Percentiles rank a stretch among this genome's conserved stretches.
These are phyloP conservation scores for Candida stauntonica DNA, from an alignment of 805 yeast species.

Conservation along the genomic window DNA sequence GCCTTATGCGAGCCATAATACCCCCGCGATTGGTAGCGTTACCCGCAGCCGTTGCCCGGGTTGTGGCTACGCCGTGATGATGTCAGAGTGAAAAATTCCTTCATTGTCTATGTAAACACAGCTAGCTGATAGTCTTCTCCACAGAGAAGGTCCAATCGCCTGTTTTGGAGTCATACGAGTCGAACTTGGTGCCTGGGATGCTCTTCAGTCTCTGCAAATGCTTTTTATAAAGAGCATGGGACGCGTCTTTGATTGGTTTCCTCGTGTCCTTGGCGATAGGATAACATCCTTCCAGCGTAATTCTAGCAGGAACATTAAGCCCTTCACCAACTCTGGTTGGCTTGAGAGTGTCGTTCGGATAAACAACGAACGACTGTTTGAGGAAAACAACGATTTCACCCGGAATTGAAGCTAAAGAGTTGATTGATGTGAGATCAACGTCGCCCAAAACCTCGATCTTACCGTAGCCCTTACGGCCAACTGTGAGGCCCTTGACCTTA, in stretches of 20 bases:
- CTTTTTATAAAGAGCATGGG: slow-evolving; percentile 62
- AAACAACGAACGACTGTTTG: slow-evolving; percentile 57
- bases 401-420: slow-evolving; percentile 56
- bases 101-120: not conserved
- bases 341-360: slow-evolving; percentile 59
- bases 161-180: slow-evolving; percentile 69
- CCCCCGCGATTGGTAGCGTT: too few relatives aligned
- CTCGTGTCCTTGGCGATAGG: slow-evolving; percentile 73
- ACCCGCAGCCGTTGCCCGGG: too few relatives aligned
- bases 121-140: slow-evolving; percentile 25
- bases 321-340: slow-evolving; percentile 75
- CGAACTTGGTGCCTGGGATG: slow-evolving; percentile 57
- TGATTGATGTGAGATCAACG: slow-evolving; percentile 72
- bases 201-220: slow-evolving; percentile 66
- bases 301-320: slow-evolving; percentile 67
- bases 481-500: slow-evolving; percentile 55
- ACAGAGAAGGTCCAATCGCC: slow-evolving; percentile 68
- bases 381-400: slow-evolving; percentile 62
- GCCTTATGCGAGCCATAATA: too few relatives aligned
- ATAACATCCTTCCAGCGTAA: slow-evolving; percentile 74
- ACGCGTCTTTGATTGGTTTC: slow-evolving; percentile 70
- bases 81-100: not conserved
- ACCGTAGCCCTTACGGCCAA: slow-evolving; percentile 77
- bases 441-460: slow-evolving; percentile 71
- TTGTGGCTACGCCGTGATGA: too few relatives aligned